Base-by-base conservation (phyloP, 2,329 filamentous ascomycete genomes). In the Purpureocillium lavendulum region DNA sequence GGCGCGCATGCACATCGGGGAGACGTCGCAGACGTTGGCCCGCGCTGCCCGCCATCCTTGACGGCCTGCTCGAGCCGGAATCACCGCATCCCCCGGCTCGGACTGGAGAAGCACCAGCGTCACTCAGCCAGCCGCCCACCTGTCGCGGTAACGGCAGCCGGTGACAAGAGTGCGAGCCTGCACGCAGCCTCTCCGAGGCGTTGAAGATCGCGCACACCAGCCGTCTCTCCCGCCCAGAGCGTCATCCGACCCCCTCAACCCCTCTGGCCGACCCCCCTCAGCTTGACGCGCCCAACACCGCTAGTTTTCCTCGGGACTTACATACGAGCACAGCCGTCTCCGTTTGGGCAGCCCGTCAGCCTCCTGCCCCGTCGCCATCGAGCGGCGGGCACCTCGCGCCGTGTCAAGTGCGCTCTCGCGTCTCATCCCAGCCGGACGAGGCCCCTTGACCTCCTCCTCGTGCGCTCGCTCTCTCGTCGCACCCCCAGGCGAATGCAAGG, bases 11-110 rank as follows among this genome's bases (percentile, higher is more conserved):
- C 47, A 46, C 40, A 41, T 45, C 43, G 21, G 40, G 43, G 45
- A 44, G 41, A 49, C 48, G 47, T 39, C 41, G 44, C 47, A 46
- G 39, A 33, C 38, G 42, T 45, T 47, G 46, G 47, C 35, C 48
- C 48, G 45, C 45, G 39, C 41, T 43, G 48, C 38, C 44, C 40
- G 39, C 40, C 41, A 50, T 47, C 49, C 49, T 48, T 48, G 42
- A 36, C 34, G 40, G 38, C 43, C 21, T 26, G 6, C 6, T 26
- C 21, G 21, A 36, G 37, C 35, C 36, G 36, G 33, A 43, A 33
- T 30, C 29, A 37, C 21, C 26, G n/a, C 35, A 18, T 14, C 33
- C 29, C 30, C 33, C 35, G 21, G 21, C 21, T 10, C 21, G 21
- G 21, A 10, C 21, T 10, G 21, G 21, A 26, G 21, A 5, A 26